phyloP scores from a whole-genome alignment of 2,329 filamentous ascomycete species.

The Ophiostoma himal-ulmi region DNA sequence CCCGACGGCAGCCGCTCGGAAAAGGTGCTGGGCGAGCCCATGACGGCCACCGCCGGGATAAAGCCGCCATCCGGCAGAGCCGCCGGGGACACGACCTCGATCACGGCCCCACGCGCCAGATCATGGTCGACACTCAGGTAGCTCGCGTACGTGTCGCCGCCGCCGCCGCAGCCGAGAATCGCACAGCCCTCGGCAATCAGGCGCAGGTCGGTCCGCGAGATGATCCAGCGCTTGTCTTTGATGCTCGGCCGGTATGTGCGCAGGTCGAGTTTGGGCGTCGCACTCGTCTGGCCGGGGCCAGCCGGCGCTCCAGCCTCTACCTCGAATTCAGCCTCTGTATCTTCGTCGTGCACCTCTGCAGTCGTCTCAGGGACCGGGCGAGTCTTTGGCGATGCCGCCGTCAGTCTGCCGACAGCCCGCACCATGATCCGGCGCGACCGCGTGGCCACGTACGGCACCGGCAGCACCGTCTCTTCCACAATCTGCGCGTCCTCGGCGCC shows the following conservation, averaged over 20 bases:
- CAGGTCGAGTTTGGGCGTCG: neutral
- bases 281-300: neutral
- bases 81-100: neutral
- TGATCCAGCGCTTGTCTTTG: neutral
- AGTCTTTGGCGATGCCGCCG: neutral
- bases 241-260: neutral
- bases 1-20: neutral
- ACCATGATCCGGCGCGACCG: neutral
- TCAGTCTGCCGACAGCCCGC: neutral
- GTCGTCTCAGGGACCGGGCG: neutral
- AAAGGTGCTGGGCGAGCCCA: constrained; percentile 6
- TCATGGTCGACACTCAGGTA: neutral
- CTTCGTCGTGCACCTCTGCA: neutral
- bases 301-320: neutral
- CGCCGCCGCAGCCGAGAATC: neutral
- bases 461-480: neutral
- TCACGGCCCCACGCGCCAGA: neutral
- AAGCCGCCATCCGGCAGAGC: neutral
- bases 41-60: neutral
- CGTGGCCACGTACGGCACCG: neutral
- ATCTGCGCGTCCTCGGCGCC: neutral
- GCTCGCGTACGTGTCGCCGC: neutral
- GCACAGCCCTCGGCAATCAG: constrained; percentile 1
- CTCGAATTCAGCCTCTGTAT: neutral
- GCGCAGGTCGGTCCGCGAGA: neutral